phyloP scores from a whole-genome alignment of 371 early-diverging fungal genomes.

The Syncephalastrum racemosum region DNA sequence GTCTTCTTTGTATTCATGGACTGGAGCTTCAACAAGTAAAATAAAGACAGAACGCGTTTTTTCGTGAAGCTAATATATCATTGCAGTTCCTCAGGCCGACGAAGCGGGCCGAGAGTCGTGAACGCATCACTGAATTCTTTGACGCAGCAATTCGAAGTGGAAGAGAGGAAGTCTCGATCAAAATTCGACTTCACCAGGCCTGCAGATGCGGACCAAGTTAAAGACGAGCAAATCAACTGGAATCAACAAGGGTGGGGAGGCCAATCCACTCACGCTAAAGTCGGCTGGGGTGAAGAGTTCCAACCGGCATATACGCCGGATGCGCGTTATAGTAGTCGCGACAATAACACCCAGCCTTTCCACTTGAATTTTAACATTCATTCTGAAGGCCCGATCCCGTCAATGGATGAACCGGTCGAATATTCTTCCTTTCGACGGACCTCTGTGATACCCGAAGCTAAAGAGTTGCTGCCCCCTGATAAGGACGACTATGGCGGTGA shows the following conservation, averaged over 20 bases:
- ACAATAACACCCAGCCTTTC: conserved; percentile 9
- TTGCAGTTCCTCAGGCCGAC: no score
- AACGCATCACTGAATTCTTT: conserved; percentile 19
- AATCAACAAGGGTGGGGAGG: conserved; percentile 10
- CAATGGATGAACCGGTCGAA: conserved; percentile 16
- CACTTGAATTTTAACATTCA: conserved; percentile 27
- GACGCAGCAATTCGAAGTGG: conserved; percentile 18
- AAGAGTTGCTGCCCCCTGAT: conserved; percentile 16
- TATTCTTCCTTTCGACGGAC: conserved; percentile 25
- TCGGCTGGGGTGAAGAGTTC: conserved; percentile 7
- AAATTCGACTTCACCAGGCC: conserved; percentile 19
- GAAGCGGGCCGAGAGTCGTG: conserved; percentile 12
- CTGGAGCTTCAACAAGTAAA: no score
- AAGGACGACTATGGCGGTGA: conserved; percentile 8
- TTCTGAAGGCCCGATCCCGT: conserved; percentile 26
- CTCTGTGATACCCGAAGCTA: conserved; percentile 29
- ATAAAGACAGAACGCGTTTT: no score
- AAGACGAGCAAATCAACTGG: no score
- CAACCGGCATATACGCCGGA: background rate
- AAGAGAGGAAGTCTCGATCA: background rate
- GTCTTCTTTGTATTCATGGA: conserved; percentile 5
- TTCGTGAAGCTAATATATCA: no score
- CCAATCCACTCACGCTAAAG: background rate
- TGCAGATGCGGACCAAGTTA: conserved; percentile 1
- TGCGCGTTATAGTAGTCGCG: conserved; percentile 12